Evolutionary conservation across 352 stramenopile species (phyloP).

Genomic region (Phytophthora sp.): DNA sequence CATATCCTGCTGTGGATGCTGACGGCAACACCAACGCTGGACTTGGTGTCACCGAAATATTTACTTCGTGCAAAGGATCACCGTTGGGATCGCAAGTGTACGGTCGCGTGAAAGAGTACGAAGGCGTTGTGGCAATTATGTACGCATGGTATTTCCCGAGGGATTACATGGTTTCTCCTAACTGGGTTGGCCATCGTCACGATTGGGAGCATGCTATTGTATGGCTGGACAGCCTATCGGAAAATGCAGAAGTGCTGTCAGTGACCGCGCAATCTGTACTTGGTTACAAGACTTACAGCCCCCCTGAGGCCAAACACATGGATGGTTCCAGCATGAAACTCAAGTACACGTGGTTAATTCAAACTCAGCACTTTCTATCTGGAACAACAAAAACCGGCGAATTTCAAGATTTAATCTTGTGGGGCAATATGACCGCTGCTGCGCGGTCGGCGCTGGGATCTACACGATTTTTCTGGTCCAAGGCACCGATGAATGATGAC

Average conservation of each 20-base stretch:
- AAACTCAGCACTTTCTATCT: constrained; percentile 11
- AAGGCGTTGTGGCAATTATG: not conserved
- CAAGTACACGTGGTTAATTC: not conserved
- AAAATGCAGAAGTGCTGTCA: not conserved
- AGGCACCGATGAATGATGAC: not conserved
- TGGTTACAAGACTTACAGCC: not conserved
- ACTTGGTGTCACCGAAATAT: not conserved
- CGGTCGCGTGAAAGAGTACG: not conserved
- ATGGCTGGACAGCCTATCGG: constrained; percentile 27
- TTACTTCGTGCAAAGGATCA: not conserved
- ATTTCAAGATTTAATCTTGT: constrained; percentile 21
- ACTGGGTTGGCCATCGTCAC: constrained; percentile 35
- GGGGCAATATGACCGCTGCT: constrained; percentile 10
- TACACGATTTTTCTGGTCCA: not conserved
- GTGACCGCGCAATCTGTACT: not conserved
- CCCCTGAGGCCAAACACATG: not conserved
- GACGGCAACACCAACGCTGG: constrained; percentile 5
- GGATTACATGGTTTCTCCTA: not conserved
- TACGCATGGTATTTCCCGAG: constrained; percentile 6
- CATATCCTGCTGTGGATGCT: constrained; percentile 5
- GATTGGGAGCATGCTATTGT: constrained; percentile 45
- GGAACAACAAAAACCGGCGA: constrained; percentile 5
- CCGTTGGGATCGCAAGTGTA: constrained; percentile 1
- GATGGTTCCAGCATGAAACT: constrained; percentile 8
- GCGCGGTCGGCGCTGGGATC: not conserved